Evolutionary conservation across 352 stramenopile species (phyloP), one percentile per base, ranked within the genome.

Genomic region (Phytophthora cryptogea): DNA sequence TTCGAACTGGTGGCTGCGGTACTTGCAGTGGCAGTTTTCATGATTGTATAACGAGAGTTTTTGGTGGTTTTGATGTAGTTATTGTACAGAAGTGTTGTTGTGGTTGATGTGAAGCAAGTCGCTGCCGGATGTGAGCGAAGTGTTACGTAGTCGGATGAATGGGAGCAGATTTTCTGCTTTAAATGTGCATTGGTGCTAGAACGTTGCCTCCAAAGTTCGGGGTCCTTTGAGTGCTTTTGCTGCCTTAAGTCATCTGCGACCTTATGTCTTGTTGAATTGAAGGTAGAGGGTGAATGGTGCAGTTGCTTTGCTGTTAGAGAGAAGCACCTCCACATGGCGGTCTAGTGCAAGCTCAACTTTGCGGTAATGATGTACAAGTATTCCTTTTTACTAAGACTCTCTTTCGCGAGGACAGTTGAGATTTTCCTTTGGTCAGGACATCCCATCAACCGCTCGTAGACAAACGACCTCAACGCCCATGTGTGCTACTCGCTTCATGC

Each of bases 371-470:
- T 49, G 35, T 17, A 52, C 30, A 27, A 23, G 45, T 14, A 7
- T 10, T 17, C 3, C 8, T 20, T 17, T n/a, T 8, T 4, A 53
- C 45, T 9, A n/a, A 47, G 10, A 33, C 28, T 17, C 17, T 44
- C 17, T 46, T 46, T 46, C 40, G 40, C 17, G 40, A 30, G 36
- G 11, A 11, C 50, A 67, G 17, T 67, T 67, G 42, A 20, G 49
- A 17, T 55, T 62, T 56, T 51, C 28, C 51, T 39, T 6, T 16
- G n/a, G 35, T 17, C 48, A 36, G 45, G 42, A 9, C 47, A 44
- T 17, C 47, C 10, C 3, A 13, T 14, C 20, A 42, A 48, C 27
- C 43, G 35, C 40, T 53, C 14, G n/a, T 20, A 27, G 26, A 8
- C n/a, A 8, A 40, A 45, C 59, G 17, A 41, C 23, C 23, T 27